Evolutionary conservation across 768 basidiomycete genomes (phyloP), one percentile per base, ranked within the genome.

Genomic region (Pleurotus eryngii): DNA sequence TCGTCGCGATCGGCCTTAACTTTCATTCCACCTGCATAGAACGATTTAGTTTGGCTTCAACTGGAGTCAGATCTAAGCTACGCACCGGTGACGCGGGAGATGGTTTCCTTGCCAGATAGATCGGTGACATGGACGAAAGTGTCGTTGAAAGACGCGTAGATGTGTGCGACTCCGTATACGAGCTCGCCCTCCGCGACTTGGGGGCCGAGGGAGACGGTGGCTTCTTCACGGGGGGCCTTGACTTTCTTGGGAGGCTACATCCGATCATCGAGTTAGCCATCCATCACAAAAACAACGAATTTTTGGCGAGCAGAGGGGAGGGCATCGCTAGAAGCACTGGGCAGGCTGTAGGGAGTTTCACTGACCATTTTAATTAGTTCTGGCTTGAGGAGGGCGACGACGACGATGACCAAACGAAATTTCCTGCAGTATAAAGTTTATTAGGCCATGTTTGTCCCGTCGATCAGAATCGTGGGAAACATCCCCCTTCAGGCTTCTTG

Each of bases 1-100:
- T 99, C 97, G 79, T 99, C 97, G 76, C 97, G 90, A 77, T 99
- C 97, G 11, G 96, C 97, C 82, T 98, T 99, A 78, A 99, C 97
- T 81, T 98, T 98, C 97, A 98, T 98, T 60, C 97, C 97, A 73
- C 93, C 92, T 91, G 15, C 27, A 30, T 24, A 17, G 14, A 37
- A 59, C 35, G 35, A 56, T 55, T 45, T 17, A 26, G 37, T 7
- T 22, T 11, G 22, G 18, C 17, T 55, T 15, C 55, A 57, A 12
- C 7, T 22, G 20, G 22, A 20, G 24, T 18, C 9, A 5, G 24
- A 40, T n/a, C 2, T 26, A 46, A 38, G 17, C 22, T 15, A 76
- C 83, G 66, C 58, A 90, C 95, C 95, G 64, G 97, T 98, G 61
- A 98, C 94, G 70, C 97, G 93, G 66, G 93, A 92, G 79, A 99